Conservation (phyloP, 192 early-diverging fungal genomes). For the Backusella parvicylindrica region DNA sequence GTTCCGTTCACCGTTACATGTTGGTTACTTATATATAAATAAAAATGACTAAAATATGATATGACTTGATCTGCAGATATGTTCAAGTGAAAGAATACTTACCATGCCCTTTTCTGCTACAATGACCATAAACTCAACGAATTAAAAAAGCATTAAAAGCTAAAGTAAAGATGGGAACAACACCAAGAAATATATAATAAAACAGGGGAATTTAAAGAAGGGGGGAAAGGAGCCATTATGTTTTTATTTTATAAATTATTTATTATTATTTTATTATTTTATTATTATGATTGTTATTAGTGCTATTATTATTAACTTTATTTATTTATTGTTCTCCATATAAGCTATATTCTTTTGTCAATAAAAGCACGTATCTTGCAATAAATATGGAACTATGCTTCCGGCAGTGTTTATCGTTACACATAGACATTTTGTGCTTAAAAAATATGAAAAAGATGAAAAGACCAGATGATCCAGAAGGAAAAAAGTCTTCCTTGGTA, state of each 20-base stretch:
- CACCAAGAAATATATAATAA: neutral
- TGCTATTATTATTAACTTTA: neutral
- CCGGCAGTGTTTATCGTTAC: neutral
- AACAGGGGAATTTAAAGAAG: neutral
- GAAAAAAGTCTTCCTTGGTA: neutral
- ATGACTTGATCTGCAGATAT: constrained; percentile 2
- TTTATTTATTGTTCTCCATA: neutral
- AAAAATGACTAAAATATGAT: neutral
- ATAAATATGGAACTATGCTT: neutral
- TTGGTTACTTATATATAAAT: neutral
- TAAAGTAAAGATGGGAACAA: neutral
- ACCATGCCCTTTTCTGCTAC: neutral
- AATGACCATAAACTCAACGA: neutral
- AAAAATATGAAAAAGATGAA: neutral
- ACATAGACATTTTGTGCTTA: neutral
- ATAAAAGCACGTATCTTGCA: neutral
- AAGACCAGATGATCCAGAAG: neutral
- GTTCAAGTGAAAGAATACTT: neutral
- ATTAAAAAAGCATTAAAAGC: neutral
- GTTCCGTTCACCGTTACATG: neutral
- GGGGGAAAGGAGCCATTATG: neutral
- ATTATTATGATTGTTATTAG: neutral
- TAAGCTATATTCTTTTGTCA: neutral
- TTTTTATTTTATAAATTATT: neutral
- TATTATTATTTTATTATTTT: neutral